Conservation (phyloP, 257 asterid species). For the Cruciata laevipes region DNA sequence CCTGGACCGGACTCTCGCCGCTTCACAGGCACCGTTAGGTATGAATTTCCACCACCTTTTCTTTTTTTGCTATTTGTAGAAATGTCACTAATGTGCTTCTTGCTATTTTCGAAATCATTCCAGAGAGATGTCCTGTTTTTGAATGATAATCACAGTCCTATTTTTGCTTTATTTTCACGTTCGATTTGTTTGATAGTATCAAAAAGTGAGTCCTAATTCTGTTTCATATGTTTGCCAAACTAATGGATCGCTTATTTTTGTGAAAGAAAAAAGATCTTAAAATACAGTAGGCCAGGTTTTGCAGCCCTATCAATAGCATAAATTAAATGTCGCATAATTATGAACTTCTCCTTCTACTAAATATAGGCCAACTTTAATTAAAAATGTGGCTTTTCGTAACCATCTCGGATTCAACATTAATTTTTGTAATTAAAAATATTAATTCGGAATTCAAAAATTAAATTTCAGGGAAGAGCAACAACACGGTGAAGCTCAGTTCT, state of each 20-base stretch:
- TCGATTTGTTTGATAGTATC: not conserved
- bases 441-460: no score
- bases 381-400: not conserved
- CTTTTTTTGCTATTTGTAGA: not conserved
- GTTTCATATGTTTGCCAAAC: not conserved
- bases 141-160: not conserved
- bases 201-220: not conserved
- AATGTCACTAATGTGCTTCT: no score
- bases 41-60: not conserved
- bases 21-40: constrained; percentile 53
- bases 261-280: not conserved
- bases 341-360: not conserved
- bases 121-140: not conserved
- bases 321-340: constrained; percentile 5
- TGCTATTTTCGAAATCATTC: no score
- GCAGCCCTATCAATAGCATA: not conserved
- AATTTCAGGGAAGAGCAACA: constrained; percentile 30
- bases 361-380: not conserved
- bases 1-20: constrained; percentile 40
- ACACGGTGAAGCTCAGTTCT: constrained; percentile 31
- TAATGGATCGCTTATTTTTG: not conserved
- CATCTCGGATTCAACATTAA: no score
- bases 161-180: not conserved
- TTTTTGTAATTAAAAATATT: no score
- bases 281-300: not conserved